Conservation (phyloP, 2,329 filamentous ascomycete species). For the Pseudovirgaria hyperparasitica region DNA sequence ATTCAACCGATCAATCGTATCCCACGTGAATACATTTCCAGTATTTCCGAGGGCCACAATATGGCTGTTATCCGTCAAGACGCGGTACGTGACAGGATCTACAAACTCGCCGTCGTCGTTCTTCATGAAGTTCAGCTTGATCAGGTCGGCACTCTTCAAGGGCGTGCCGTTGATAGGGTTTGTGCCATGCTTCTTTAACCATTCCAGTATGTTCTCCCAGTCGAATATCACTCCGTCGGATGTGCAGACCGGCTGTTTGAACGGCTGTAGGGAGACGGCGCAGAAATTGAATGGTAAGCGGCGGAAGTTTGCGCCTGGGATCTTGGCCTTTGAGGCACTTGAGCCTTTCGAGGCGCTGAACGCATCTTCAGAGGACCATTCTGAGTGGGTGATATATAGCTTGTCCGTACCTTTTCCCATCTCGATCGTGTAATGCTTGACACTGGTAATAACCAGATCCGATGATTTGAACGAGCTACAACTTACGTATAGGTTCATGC, state of each 20-base stretch:
- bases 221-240: conserved; percentile 82
- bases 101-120: conserved; percentile 88
- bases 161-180: conserved; percentile 79
- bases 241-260: conserved; percentile 89
- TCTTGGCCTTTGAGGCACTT: conserved; percentile 43
- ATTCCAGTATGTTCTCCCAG: conserved; percentile 82
- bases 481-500: no score
- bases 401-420: conserved; percentile 31
- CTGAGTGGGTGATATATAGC: conserved; percentile 75
- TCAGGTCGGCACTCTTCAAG: conserved; percentile 68
- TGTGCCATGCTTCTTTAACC: conserved; percentile 86
- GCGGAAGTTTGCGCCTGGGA: conserved; percentile 57
- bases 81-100: conserved; percentile 93
- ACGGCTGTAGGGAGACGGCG: conserved; percentile 88
- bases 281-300: conserved; percentile 97
- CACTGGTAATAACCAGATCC: no score
- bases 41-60: conserved; percentile 78
- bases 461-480: no score
- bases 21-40: conserved; percentile 93
- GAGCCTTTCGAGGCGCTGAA: conserved; percentile 71
- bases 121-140: conserved; percentile 82
- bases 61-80: conserved; percentile 96
- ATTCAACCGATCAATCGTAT: conserved; percentile 89
- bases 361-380: conserved; percentile 87
- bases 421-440: conserved; percentile 1